A percentile compares a stretch with the other conserved stretches of the same genome.
Conservation (phyloP, 768 basidiomycete genomes). For the Sporobolomyces phaffii region DNA sequence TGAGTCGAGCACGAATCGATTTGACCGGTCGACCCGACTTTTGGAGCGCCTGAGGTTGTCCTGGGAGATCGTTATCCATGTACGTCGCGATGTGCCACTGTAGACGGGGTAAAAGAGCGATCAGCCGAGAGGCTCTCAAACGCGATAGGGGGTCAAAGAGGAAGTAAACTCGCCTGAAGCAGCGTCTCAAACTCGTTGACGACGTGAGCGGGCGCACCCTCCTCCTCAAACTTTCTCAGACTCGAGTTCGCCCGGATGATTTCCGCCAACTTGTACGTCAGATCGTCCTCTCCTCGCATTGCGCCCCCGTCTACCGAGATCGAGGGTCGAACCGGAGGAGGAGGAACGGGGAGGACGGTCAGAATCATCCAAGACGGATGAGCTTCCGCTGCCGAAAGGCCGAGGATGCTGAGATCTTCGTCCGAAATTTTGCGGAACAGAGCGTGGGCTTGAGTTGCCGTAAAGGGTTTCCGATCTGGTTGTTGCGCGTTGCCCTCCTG, state of each 20-base stretch:
- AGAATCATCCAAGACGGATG: slow-evolving; percentile 99
- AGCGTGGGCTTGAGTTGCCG: slow-evolving; percentile 66
- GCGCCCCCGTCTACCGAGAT: slow-evolving; percentile 95
- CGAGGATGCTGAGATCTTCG: slow-evolving; percentile 77
- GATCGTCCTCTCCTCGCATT: slow-evolving; percentile 93
- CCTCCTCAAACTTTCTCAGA: slow-evolving; percentile 85
- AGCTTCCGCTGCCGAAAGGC: slow-evolving; percentile 90
- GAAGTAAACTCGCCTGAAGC: slow-evolving; percentile 63
- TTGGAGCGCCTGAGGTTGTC: slow-evolving; percentile 92
- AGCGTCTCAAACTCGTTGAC: slow-evolving; percentile 93
- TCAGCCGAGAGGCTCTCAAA: no score
- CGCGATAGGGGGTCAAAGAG: no score
- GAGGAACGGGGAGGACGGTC: slow-evolving; percentile 94
- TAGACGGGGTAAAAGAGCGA: not conserved
- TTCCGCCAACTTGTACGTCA: slow-evolving; percentile 96
- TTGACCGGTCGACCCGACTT: slow-evolving; percentile 97
- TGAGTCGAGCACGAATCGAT: slow-evolving; percentile 92
- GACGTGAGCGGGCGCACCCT: slow-evolving; percentile 92
- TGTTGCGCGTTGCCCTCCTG: slow-evolving; percentile 36
- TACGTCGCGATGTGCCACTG: slow-evolving; percentile 99
- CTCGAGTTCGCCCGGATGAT: slow-evolving; percentile 93
- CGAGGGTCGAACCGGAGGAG: slow-evolving; percentile 94
- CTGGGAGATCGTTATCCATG: slow-evolving; percentile 99
- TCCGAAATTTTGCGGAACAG: slow-evolving; percentile 94
- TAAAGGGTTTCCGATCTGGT: slow-evolving; percentile 41